Conservation (phyloP, 2,329 filamentous ascomycete species). For the Colletotrichum truncatum region DNA sequence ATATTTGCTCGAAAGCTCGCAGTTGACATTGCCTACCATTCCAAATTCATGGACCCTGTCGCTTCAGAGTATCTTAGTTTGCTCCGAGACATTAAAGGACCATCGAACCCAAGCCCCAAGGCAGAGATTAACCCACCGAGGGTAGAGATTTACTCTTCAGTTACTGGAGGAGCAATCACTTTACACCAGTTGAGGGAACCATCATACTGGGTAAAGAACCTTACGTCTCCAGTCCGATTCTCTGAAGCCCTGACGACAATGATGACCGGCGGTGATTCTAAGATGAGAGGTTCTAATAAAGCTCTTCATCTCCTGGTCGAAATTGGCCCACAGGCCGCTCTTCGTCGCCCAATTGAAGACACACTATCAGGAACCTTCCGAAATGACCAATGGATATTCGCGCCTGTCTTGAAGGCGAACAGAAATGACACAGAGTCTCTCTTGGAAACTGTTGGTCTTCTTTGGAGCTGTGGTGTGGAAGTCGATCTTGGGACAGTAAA, state of each 20-base stretch:
- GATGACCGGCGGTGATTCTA: conserved; percentile 33
- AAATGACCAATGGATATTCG: neutral
- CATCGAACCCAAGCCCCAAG: neutral
- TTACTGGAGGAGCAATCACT: conserved; percentile 38
- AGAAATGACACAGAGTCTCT: neutral
- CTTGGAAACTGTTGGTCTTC: neutral
- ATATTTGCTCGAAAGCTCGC: conserved; percentile 46
- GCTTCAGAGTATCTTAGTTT: conserved; percentile 43
- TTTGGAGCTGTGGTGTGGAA: neutral
- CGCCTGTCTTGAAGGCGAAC: neutral
- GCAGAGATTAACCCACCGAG: neutral
- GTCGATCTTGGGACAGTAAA: neutral
- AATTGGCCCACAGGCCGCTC: conserved; percentile 19
- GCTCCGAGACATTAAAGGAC: conserved; percentile 34
- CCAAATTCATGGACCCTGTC: conserved; percentile 50
- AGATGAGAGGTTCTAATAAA: conserved; percentile 25
- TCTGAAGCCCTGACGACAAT: conserved; percentile 47
- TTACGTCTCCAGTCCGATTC: conserved; percentile 55
- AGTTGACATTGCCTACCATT: conserved; percentile 54
- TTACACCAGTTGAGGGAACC: neutral
- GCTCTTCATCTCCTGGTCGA: conserved; percentile 4
- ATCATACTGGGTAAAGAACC: conserved; percentile 57
- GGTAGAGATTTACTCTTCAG: conserved; percentile 51
- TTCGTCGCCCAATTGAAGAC: conserved; percentile 18
- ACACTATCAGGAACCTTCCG: neutral